Percentiles rank a stretch among this genome's conserved stretches.
Conservation (phyloP, 768 basidiomycete genomes). For the Cubamyces lactineus region DNA sequence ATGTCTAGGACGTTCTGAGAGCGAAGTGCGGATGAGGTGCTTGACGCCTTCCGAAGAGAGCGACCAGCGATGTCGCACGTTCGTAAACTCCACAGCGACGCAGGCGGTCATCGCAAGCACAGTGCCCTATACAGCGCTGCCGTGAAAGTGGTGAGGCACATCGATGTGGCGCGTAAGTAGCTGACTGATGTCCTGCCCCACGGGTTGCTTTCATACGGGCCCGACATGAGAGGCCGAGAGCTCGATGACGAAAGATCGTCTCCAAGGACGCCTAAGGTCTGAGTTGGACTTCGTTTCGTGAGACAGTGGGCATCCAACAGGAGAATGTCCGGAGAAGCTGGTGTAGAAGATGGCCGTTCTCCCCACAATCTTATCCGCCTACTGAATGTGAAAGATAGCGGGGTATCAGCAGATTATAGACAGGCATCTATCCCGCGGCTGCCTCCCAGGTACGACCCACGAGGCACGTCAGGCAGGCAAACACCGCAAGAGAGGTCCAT, state of each 20-base stretch:
- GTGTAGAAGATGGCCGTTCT: neutral
- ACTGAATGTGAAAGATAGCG: constrained; percentile 15
- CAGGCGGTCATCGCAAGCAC: neutral
- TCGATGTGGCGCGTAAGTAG: neutral
- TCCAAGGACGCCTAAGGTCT: neutral
- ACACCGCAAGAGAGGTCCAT: neutral
- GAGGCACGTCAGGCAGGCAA: neutral
- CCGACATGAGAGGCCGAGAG: neutral
- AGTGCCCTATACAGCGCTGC: neutral
- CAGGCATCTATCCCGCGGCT: constrained; percentile 1
- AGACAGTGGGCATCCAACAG: neutral
- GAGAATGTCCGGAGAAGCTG: constrained; percentile 9
- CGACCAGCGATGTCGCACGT: constrained; percentile 19
- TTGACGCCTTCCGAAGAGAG: neutral
- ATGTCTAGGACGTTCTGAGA: constrained; percentile 3
- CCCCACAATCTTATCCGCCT: constrained; percentile 18
- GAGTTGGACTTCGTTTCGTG: neutral
- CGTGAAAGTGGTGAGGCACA: neutral
- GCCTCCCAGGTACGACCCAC: constrained; percentile 2
- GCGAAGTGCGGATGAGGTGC: neutral
- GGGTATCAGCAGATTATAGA: constrained; percentile 1
- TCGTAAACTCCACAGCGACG: constrained; percentile 8
- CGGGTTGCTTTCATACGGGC: neutral
- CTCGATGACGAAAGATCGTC: constrained; percentile 4
- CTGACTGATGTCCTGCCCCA: neutral